phyloP scores from a whole-genome alignment of 768 basidiomycete species.

The Xerocomellus chrysenteron region DNA sequence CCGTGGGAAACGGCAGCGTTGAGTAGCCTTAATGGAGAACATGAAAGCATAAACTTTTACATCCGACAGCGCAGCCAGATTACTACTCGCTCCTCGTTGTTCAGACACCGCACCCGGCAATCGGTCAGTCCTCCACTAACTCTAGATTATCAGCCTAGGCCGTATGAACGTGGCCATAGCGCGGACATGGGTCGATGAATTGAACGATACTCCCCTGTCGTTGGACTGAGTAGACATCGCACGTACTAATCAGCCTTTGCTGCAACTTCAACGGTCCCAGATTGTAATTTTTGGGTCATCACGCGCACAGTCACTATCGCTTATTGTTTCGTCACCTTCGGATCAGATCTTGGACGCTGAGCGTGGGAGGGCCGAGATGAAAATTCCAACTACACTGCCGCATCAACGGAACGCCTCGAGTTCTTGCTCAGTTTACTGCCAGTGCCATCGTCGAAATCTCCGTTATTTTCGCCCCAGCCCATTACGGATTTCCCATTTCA shows the following conservation, averaged over 20 bases:
- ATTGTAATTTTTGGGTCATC: no score
- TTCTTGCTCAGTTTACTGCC: not conserved
- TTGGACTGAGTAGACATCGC: not conserved
- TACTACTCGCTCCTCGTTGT: not conserved
- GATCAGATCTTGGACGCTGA: slow-evolving; percentile 1
- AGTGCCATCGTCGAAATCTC: slow-evolving; percentile 5
- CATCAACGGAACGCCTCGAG: not conserved
- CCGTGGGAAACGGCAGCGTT: slow-evolving; percentile 18
- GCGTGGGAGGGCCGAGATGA: slow-evolving; percentile 4
- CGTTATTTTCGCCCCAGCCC: slow-evolving; percentile 24
- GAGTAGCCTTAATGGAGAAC: not conserved
- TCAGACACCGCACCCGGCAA: not conserved
- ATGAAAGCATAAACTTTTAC: not conserved
- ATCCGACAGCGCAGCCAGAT: not conserved
- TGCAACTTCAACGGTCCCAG: not conserved
- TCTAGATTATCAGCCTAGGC: not conserved
- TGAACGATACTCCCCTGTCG: not conserved
- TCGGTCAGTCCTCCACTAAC: not conserved
- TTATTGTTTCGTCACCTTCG: not conserved
- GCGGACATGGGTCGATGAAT: not conserved
- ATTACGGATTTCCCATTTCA: slow-evolving; percentile 7
- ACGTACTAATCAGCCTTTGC: not conserved
- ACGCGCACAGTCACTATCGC: not conserved
- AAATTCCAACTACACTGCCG: not conserved
- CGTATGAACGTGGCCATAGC: not conserved